phyloP scores from a whole-genome alignment of 202 grass and related monocot genomes.

The Alloteropsis angusta region DNA sequence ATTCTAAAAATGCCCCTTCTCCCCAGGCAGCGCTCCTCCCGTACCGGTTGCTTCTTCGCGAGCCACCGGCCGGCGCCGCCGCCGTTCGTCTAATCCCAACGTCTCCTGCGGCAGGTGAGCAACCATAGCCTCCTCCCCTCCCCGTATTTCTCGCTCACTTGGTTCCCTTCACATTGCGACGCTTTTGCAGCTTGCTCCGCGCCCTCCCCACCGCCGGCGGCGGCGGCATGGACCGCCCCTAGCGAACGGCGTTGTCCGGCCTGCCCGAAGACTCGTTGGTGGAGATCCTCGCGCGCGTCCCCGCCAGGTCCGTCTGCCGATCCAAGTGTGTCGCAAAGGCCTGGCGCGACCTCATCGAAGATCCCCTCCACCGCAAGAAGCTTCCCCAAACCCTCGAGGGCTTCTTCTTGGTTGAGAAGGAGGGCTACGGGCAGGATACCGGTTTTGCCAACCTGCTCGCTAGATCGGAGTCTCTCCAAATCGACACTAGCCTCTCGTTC shows the following conservation, averaged over 20 bases:
- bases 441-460: not conserved
- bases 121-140: not conserved
- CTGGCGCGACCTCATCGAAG: not conserved
- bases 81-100: too few relatives aligned
- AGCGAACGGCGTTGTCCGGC: not conserved
- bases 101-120: not conserved
- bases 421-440: not conserved
- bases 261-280: not conserved
- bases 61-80: not conserved
- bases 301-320: not conserved
- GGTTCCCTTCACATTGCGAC: not conserved
- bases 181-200: not conserved
- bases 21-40: too few relatives aligned
- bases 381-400: not conserved
- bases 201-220: not conserved
- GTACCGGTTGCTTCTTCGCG: not conserved
- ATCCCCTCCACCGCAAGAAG: not conserved
- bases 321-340: slow-evolving; percentile 9
- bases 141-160: not conserved
- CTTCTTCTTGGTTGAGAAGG: not conserved
- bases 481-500: not conserved
- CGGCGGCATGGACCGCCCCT: slow-evolving; percentile 1
- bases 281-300: slow-evolving; percentile 3
- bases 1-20: too few relatives aligned
- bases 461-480: not conserved